Evolutionary conservation across 2,329 filamentous ascomycete genomes (phyloP).

Genomic region (Metarhizium anisopliae): DNA sequence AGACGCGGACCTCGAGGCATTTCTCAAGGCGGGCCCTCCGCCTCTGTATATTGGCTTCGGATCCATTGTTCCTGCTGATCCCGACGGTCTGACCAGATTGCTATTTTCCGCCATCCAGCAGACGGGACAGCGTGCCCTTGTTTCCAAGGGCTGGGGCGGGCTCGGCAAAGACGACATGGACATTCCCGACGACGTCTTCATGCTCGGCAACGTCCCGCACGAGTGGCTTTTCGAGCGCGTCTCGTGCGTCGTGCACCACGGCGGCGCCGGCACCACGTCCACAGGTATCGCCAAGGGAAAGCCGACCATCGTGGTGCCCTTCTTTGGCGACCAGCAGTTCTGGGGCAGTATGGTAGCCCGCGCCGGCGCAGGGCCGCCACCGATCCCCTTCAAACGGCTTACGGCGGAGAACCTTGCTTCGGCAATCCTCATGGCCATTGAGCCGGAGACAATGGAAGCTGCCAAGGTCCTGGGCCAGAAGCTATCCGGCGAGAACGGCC

Average conservation of each 20-base stretch:
- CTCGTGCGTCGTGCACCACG: slow-evolving; percentile 60
- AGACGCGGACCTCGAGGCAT: not conserved
- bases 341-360: too few relatives aligned
- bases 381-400: too few relatives aligned
- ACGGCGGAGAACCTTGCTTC: too few relatives aligned
- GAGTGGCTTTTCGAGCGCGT: slow-evolving; percentile 68
- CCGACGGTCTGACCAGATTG: slow-evolving; percentile 57
- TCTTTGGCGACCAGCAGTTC: too few relatives aligned
- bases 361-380: too few relatives aligned
- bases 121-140: slow-evolving; percentile 60
- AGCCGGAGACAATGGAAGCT: too few relatives aligned
- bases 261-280: slow-evolving; percentile 69
- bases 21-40: not conserved
- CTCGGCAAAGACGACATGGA: slow-evolving; percentile 41
- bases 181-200: slow-evolving; percentile 54
- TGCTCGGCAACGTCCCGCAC: slow-evolving; percentile 66
- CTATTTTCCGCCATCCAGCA: slow-evolving; percentile 60
- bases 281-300: slow-evolving; percentile 61
- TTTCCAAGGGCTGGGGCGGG: slow-evolving; percentile 70
- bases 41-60: slow-evolving; percentile 33
- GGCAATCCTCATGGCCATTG: too few relatives aligned
- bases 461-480: too few relatives aligned
- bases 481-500: too few relatives aligned
- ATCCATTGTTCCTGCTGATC: slow-evolving; percentile 66
- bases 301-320: slow-evolving; percentile 36